Evolutionary conservation across 208 protist genomes (phyloP).

Genomic region (Wallacemonas sp.): DNA sequence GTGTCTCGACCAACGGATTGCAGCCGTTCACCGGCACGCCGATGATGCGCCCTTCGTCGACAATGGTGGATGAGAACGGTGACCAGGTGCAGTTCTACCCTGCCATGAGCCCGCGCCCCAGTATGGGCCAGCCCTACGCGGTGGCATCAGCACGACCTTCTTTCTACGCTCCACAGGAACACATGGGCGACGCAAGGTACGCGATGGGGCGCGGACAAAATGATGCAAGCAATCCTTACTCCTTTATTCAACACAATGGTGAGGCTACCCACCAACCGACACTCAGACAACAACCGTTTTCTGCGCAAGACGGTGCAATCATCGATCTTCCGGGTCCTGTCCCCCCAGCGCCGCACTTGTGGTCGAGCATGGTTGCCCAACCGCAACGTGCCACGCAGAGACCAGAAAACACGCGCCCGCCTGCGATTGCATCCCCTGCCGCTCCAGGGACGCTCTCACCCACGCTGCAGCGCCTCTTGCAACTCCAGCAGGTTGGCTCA

Average conservation of each 20-base stretch:
- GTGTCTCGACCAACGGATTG: background rate
- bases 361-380: slow-evolving; percentile 1
- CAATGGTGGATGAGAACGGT: slow-evolving; percentile 11
- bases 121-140: background rate
- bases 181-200: background rate
- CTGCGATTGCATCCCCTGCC: background rate
- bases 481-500: background rate
- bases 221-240: background rate
- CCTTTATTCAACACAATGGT: background rate
- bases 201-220: background rate
- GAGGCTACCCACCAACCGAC: background rate
- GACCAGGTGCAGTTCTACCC: slow-evolving; percentile 11
- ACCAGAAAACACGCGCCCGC: background rate
- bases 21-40: background rate
- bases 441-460: background rate
- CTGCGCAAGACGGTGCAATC: background rate
- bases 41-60: slow-evolving; percentile 5
- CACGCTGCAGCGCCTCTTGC: slow-evolving; percentile 5
- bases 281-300: too few relatives aligned
- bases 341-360: slow-evolving; percentile 3
- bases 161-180: background rate
- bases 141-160: background rate
- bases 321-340: background rate
- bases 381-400: background rate
- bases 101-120: slow-evolving; percentile 9